These are phyloP conservation scores for Henningerozyma blattae DNA, from an alignment of 805 yeast genomes.

Conservation along the genomic window DNA sequence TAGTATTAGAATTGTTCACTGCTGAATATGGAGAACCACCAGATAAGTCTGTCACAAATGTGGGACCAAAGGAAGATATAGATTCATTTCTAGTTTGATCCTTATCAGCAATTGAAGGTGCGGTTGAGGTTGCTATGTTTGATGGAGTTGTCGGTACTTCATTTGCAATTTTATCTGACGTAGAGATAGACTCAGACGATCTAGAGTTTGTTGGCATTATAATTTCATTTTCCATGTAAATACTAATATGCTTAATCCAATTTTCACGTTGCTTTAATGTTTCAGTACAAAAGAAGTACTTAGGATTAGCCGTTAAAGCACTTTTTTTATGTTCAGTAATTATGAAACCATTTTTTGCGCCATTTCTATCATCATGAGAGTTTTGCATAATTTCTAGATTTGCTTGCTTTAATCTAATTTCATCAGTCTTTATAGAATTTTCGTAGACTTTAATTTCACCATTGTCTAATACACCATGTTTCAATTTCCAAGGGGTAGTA, in stretches of 20 bases:
- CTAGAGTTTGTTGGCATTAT: too few relatives aligned
- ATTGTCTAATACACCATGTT: conserved; percentile 58
- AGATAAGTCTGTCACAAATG: too few relatives aligned
- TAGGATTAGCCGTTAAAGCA: conserved; percentile 27
- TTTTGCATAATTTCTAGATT: conserved; percentile 24
- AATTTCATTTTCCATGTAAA: not conserved
- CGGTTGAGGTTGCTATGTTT: too few relatives aligned
- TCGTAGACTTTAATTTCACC: conserved; percentile 47
- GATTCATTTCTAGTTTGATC: too few relatives aligned
- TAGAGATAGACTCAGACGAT: not conserved
- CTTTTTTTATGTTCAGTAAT: conserved; percentile 28
- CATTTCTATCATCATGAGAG: conserved; percentile 19
- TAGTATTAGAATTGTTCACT: too few relatives aligned
- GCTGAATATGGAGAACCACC: too few relatives aligned
- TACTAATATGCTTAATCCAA: conserved; percentile 35
- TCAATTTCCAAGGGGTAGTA: conserved; percentile 52
- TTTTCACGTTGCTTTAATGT: conserved; percentile 57
- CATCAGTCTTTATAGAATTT: conserved; percentile 39
- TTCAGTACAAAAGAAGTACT: conserved; percentile 65
- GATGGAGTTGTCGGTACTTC: too few relatives aligned
- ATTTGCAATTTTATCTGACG: too few relatives aligned
- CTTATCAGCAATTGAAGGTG: too few relatives aligned
- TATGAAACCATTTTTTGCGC: conserved; percentile 20
- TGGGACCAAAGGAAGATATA: too few relatives aligned
- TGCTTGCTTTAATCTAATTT: conserved; percentile 21